A percentile compares a stretch with the other conserved stretches of the same genome.
Evolutionary conservation across 768 basidiomycete species (phyloP).

Genomic region (Phlegmacium glaucopus): DNA sequence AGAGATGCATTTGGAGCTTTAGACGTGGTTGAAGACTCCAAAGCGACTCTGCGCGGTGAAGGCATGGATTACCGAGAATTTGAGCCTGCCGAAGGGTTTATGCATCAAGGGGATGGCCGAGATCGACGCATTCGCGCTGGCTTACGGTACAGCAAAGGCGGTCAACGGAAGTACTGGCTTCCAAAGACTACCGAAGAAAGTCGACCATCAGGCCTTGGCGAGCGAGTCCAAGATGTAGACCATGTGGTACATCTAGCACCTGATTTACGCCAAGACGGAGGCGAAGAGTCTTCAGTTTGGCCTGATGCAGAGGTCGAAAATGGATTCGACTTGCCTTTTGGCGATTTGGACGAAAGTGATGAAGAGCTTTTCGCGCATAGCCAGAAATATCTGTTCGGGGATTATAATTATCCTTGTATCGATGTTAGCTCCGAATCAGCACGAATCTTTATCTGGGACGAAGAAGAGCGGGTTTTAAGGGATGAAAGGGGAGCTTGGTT

Average conservation of each 20-base stretch:
- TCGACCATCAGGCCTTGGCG: conserved; percentile 35
- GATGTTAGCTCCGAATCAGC: conserved; percentile 83
- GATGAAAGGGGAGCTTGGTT: conserved; percentile 75
- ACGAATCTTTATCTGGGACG: conserved; percentile 65
- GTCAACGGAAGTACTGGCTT: conserved; percentile 93
- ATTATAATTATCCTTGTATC: conserved; percentile 87
- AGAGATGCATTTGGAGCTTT: conserved; percentile 84
- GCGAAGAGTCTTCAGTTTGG: conserved; percentile 40
- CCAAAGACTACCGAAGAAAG: conserved; percentile 54
- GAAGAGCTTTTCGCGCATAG: conserved; percentile 77
- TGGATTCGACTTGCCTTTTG: conserved; percentile 65
- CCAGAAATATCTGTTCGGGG: conserved; percentile 80
- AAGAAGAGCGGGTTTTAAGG: conserved; percentile 80
- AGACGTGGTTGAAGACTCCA: conserved; percentile 86
- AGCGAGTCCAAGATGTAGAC: conserved; percentile 51
- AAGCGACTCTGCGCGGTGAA: conserved; percentile 77
- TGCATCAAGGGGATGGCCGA: conserved; percentile 87
- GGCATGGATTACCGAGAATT: conserved; percentile 97
- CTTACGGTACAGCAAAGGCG: conserved; percentile 87
- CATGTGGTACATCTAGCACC: conserved; percentile 63
- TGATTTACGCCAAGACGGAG: conserved; percentile 42
- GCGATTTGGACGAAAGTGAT: conserved; percentile 62
- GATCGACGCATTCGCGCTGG: conserved; percentile 89
- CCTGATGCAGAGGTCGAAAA: conserved; percentile 24
- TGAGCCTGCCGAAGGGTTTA: conserved; percentile 90